Evolutionary conservation across 306 rosid species (phyloP), one percentile per base, ranked within the genome.

Genomic region (Malus sylvestris): DNA sequence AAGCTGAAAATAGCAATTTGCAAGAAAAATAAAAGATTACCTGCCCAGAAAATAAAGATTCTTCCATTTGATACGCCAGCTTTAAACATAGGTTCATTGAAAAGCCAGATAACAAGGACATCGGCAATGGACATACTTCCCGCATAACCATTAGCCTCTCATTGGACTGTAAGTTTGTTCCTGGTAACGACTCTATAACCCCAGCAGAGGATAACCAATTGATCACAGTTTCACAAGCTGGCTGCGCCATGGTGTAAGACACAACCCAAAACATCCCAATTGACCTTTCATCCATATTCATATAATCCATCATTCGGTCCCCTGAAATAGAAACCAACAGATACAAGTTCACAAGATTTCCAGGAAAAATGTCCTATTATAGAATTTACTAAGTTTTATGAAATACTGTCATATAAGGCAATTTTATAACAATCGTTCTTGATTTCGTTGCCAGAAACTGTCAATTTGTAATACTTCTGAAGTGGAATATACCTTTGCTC

Each of bases 251-350:
- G 80, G 99, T 95, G 88, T 89, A 92, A 68, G 99, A 90, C 82
- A 95, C 97, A 84, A 95, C 99, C 99, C 99, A 95, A 85, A 95
- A 95, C 99, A 95, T 95, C 84, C 99, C 99, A 74, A 90, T 89
- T 72, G 97, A 95, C 83, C 91, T 89, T 49, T 95, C 99, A 87
- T 95, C 99, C 99, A 95, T 95, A 74, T 85, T 92, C 97, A 95
- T 89, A 85, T 92, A 92, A 83, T 95, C 99, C 97, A 95, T 78
- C 85, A 89, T 89, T 45, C 97, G 95, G 49, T 95, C 99, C 72
- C 93, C 97, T 90, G 90, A 78, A 81, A 71, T 68, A 19, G 53
- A 63, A 67, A 44, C 29, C 55, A 68, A 35, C 67, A 33, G n/a
- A 9, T 25, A 23, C 12, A 59, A 14, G 15, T 32, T 35, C 42